Evolutionary conservation across 1,284 basidiomycete species (phyloP), one percentile per base, ranked within the genome.

Genomic region (Fistulinella staudtii): DNA sequence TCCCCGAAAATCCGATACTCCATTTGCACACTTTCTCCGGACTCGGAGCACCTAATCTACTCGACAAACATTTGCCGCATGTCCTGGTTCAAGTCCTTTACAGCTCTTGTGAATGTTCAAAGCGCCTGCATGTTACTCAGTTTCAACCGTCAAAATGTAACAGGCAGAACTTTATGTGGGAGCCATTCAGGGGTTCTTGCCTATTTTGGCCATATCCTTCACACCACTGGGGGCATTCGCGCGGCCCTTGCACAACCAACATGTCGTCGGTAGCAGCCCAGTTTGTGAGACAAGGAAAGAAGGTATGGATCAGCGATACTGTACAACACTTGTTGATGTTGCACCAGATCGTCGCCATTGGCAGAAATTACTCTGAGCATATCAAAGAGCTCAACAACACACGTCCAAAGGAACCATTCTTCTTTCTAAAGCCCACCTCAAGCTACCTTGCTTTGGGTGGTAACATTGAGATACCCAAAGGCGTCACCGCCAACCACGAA

Each of bases 401-500:
- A 6, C 73, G 87, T 4, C 94, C 95, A 2, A 91, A 85, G 60
- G 93, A 97, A 64, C 95, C 95, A 0, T 97, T 99, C 77, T 96
- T 98, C 79, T 99, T 98, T 75, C 72, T 98, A 31, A 99, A 99
- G 70, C 95, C 95, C 5, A 97, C 95, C 3, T 82, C 86, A 4
- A 91, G 88, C 58, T 98, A 94, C 64, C 60, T 97, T 21, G 64
- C 75, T n/a, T 80, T 79, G 6, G 85, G 86, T 0, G 85, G 85
- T 2, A 77, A 79, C 27, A 72, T 98, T 21, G 89, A 97, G 72
- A 88, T 98, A 39, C 95, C 95, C 3, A 70, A 66, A 33, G 94
- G 93, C 18, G 77, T 95, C 35, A 60, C 84, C 6, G 85, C 86
- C 22, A 95, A 98, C 63, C 86, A 96, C 62, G 95, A 98, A 79